Conservation (phyloP, 2,329 filamentous ascomycete genomes). For the Fusarium goolgardi region DNA sequence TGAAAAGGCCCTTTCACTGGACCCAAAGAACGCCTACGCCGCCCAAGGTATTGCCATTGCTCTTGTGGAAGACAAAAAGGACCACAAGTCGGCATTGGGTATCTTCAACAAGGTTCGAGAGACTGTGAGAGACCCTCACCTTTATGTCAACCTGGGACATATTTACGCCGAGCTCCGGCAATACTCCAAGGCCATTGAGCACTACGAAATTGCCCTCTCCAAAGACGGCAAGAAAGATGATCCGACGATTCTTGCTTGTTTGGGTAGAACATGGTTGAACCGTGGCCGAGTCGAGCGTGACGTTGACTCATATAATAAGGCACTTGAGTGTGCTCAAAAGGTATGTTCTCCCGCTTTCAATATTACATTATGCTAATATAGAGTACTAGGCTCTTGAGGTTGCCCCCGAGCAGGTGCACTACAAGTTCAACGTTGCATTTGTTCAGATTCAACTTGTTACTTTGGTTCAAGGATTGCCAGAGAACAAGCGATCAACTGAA, state of each 20-base stretch:
- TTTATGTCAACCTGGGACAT: constrained; percentile 94
- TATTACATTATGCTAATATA: constrained; percentile 23
- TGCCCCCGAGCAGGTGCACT: constrained; percentile 85
- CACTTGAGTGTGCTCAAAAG: constrained; percentile 72
- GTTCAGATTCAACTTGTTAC: constrained; percentile 95
- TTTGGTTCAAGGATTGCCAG: constrained; percentile 77
- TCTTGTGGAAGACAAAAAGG: constrained; percentile 92
- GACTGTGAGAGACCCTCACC: constrained; percentile 86
- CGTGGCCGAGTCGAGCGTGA: constrained; percentile 75
- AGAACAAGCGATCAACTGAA: constrained; percentile 79
- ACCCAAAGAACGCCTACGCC: constrained; percentile 94
- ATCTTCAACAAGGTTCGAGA: constrained; percentile 93
- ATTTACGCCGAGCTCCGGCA: constrained; percentile 92
- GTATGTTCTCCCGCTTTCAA: constrained; percentile 54
- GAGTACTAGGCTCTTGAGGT: constrained; percentile 74
- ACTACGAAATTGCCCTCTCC: constrained; percentile 86
- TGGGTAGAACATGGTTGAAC: constrained; percentile 88
- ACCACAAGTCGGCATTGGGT: constrained; percentile 81
- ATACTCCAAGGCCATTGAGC: constrained; percentile 91
- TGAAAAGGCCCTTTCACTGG: constrained; percentile 95
- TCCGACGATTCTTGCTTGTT: constrained; percentile 81
- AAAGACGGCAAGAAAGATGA: constrained; percentile 81
- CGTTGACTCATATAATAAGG: constrained; percentile 67
- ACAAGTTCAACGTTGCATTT: constrained; percentile 98
- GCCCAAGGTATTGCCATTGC: constrained; percentile 96